These are phyloP conservation scores for Monilinia vaccinii-corymbosi DNA, from an alignment of 2,329 filamentous ascomycete genomes.

Conservation along the genomic window DNA sequence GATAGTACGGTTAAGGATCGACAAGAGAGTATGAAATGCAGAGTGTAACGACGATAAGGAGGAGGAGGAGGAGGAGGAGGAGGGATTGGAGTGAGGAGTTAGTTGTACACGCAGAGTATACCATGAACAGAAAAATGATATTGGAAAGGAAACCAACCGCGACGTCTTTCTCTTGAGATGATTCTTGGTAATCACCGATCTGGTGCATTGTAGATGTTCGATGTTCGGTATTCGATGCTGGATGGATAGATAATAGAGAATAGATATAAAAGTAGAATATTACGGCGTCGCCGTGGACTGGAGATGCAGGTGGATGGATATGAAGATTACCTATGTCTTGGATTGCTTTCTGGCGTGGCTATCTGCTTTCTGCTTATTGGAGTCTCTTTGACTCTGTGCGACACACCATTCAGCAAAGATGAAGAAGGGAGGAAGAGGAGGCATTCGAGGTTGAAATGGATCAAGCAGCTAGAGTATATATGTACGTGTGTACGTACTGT, in stretches of 20 bases:
- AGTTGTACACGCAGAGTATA: neutral
- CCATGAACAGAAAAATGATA: neutral
- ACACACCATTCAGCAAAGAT: neutral
- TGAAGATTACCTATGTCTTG: slow-evolving; percentile 2
- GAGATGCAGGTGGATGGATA: neutral
- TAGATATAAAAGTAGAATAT: neutral
- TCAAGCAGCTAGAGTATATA: neutral
- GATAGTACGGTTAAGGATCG: neutral
- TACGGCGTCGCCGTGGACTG: neutral
- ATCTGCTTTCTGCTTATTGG: neutral
- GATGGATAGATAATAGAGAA: no score
- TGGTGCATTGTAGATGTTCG: no score
- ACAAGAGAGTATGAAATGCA: neutral
- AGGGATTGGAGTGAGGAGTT: no score
- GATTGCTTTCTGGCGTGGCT: neutral
- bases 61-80: no score
- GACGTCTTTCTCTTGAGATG: no score
- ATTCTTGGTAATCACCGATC: no score
- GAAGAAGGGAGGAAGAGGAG: neutral
- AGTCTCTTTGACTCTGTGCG: neutral
- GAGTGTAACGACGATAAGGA: neutral
- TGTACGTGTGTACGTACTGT: neutral
- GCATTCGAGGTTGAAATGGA: no score
- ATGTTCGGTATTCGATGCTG: neutral
- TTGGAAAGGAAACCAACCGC: neutral